Evolutionary conservation across 495 filamentous ascomycete genomes (phyloP), one percentile per base, ranked within the genome.

Genomic region (Apiosordaria backusii): DNA sequence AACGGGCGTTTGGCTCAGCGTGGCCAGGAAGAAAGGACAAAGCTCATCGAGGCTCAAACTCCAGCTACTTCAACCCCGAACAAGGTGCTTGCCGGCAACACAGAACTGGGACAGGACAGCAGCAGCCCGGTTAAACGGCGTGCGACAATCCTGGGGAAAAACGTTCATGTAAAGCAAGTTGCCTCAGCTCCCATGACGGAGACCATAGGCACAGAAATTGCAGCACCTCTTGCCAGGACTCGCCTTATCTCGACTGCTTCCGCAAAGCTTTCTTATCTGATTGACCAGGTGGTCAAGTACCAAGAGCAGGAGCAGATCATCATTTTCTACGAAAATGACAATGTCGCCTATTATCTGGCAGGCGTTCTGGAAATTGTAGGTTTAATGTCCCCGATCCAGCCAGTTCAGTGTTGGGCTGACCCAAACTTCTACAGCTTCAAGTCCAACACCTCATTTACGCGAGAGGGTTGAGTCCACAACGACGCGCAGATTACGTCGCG

Each of bases 281-380:
- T 97, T 9, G 88, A 92, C 63, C 80, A 83, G 62, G 85, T 97
- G 15, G 70, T 86, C 3, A 78, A 85, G 58, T 80, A 92, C 60
- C 85, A 96, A 54, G 72, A 81, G 5, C 72, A 82, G 0, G 92
- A 96, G 65, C 96, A 98, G 72, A 97, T 94, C 26, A 84, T 98
- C 53, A 84, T 97, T 23, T 98, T 98, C 73, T 97, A 96, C 77
- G 93, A 97, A 63, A 88, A 89, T 62, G 88, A 92, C 61, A 93
- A 95, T 71, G 82, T 90, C 4, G 92, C 93, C 0, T 92, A 83
- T 67, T 93, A 92, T 77, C 85, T 97, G 52, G 89, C 91, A 15
- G 88, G 93, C 71, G 87, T 89, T 18, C 82, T 98, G 0, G 93
- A 97, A 61, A 80, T 92, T 22, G 79, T 82, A 58, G 70, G 76